Evolutionary conservation across 176 grass and related monocot genomes (phyloP), one percentile per base, ranked within the genome.

Genomic region (Musa beccarii): DNA sequence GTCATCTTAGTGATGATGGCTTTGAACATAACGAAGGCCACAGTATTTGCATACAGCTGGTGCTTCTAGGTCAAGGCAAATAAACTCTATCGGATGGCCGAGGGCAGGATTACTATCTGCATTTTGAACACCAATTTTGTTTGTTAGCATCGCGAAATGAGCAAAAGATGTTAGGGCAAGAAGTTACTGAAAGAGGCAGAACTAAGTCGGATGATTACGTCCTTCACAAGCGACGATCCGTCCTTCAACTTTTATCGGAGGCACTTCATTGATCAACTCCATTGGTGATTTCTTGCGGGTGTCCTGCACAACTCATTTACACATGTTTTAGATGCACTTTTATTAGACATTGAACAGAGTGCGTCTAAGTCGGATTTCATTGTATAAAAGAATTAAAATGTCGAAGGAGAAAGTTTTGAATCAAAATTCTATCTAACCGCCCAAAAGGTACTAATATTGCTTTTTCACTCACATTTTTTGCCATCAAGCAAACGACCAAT

Each of bases 31-130:
- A 57, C 95, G 88, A 59, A 99, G 88, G 49, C 95, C 95, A 13
- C 95, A 99, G 75, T 99, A 99, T 82, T 99, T 99, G 86, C 95
- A 99, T 63, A 94, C 76, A n/a, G 92, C 87, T 43, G 88, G 88
- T 75, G 22, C 78, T 69, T 87, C 86, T 26, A 78, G 80, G 79
- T 99, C 95, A 51, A 99, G 90, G 69, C 95, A 99, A 76, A 99
- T 99, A 64, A 87, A 99, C 70, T 99, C 95, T 11, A 99, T 92
- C 6, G 95, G 95, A 68, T 99, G 95, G 75, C 95, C 95, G 69
- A 99, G 90, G 10, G 83, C 82, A 78, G 79, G 76, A 78, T 84
- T 17, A 75, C 63, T 52, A 84, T 89, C 90, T 99, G 88, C 49
- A 83, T 10, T 53, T 4, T 1, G 8, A 66, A 25, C 34, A 70